Conservation (phyloP, 768 basidiomycete species). For the Lepiota venenata region DNA sequence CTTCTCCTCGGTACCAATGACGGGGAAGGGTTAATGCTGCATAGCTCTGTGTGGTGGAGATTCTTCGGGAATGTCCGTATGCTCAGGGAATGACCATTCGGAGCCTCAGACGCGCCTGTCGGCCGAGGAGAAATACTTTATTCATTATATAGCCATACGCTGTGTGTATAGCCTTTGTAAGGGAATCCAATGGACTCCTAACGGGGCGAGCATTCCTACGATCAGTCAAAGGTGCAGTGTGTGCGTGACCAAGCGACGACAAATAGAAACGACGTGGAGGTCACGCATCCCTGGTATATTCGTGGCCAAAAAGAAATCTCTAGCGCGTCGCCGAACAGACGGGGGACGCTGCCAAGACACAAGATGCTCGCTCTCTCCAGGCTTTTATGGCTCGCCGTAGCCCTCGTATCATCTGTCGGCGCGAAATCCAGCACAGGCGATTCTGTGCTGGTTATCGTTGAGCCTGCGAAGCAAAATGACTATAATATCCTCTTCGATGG, state of each 20-base stretch:
- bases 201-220: not conserved
- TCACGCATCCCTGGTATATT: slow-evolving; percentile 8
- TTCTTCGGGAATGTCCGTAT: too few relatives aligned
- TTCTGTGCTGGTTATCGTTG: slow-evolving; percentile 82
- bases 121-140: too few relatives aligned
- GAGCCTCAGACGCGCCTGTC: too few relatives aligned
- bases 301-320: not conserved
- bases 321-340: not conserved
- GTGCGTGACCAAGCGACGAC: slow-evolving; percentile 19
- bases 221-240: not conserved
- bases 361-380: slow-evolving; percentile 36
- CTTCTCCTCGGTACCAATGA: too few relatives aligned
- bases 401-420: slow-evolving; percentile 27
- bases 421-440: slow-evolving; percentile 80
- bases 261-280: slow-evolving; percentile 28
- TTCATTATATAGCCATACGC: too few relatives aligned
- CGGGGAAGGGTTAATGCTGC: too few relatives aligned
- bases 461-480: slow-evolving; percentile 63
- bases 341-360: slow-evolving; percentile 13
- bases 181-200: too few relatives aligned
- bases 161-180: too few relatives aligned
- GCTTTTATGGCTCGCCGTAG: slow-evolving; percentile 29
- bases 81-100: too few relatives aligned
- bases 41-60: too few relatives aligned
- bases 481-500: slow-evolving; percentile 84